phyloP scores from a whole-genome alignment of 2,329 filamentous ascomycete species.

The Hirsutella minnesotensis region DNA sequence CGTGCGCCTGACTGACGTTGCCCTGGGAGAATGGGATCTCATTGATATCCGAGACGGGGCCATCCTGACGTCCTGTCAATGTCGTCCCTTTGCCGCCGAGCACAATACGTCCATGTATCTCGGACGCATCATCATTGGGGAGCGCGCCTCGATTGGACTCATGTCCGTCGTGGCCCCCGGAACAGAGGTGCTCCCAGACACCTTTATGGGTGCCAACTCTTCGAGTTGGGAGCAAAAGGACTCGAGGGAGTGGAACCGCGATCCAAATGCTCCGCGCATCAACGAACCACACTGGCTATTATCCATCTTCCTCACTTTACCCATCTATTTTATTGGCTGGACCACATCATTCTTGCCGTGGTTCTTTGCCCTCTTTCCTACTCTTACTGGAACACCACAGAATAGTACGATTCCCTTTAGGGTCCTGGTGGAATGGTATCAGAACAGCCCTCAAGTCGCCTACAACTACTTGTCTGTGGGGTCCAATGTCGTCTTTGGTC shows the following conservation, averaged over 20 bases:
- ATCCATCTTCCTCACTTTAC: slow-evolving; percentile 26
- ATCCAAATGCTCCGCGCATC: slow-evolving; percentile 28
- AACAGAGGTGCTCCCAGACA: slow-evolving; percentile 31
- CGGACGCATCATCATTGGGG: slow-evolving; percentile 35
- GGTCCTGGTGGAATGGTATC: slow-evolving; percentile 36
- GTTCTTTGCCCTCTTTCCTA: slow-evolving; percentile 29
- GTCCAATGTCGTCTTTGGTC: slow-evolving; percentile 25
- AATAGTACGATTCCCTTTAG: slow-evolving; percentile 22
- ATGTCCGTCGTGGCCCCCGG: slow-evolving; percentile 39
- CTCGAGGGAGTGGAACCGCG: slow-evolving; percentile 26
- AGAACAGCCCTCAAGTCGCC: slow-evolving; percentile 28
- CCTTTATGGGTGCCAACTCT: slow-evolving; percentile 43
- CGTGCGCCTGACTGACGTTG: slow-evolving; percentile 30
- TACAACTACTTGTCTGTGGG: slow-evolving; percentile 37
- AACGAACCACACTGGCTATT: slow-evolving; percentile 30
- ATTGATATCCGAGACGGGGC: slow-evolving; percentile 38
- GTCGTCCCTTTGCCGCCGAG: slow-evolving; percentile 41
- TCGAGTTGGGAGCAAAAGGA: slow-evolving; percentile 43
- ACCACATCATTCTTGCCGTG: slow-evolving; percentile 32
- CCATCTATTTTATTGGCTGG: slow-evolving; percentile 26
- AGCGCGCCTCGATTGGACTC: slow-evolving; percentile 32
- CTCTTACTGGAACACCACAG: slow-evolving; percentile 26
- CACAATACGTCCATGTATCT: slow-evolving; percentile 46
- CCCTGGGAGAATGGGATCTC: slow-evolving; percentile 43
- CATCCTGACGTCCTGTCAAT: slow-evolving; percentile 32